Evolutionary conservation across 805 yeast genomes (phyloP).

Genomic region (Brettanomyces bruxellensis): DNA sequence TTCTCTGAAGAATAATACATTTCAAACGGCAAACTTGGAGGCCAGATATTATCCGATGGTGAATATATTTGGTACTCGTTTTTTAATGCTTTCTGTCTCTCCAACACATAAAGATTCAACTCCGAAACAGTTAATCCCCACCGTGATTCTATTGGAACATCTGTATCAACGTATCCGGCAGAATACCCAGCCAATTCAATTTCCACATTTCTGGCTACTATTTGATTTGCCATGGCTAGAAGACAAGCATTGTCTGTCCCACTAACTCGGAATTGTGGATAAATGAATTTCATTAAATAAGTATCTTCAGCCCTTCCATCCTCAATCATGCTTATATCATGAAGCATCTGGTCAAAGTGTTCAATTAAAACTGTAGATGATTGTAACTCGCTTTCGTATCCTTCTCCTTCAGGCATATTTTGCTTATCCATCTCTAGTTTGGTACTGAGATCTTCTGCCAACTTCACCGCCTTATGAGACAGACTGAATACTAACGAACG

Average conservation of each 20-base stretch:
- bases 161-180: conserved; percentile 29
- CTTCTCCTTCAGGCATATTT: conserved; percentile 5
- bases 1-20: conserved; percentile 42
- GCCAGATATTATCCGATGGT: conserved; percentile 37
- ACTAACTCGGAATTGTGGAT: conserved; percentile 72
- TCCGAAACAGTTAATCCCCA: conserved; percentile 48
- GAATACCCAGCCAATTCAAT: conserved; percentile 28
- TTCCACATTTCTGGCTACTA: conserved; percentile 43
- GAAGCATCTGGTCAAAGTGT: conserved; percentile 45
- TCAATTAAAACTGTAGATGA: conserved; percentile 23
- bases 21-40: conserved; percentile 60
- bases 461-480: conserved; percentile 21
- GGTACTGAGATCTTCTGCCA: conserved; percentile 21
- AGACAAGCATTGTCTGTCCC: conserved; percentile 39
- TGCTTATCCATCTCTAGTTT: conserved; percentile 4
- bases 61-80: conserved; percentile 25
- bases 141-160: conserved; percentile 44
- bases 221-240: conserved; percentile 46
- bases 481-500: conserved; percentile 19
- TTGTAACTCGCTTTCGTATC: conserved; percentile 11
- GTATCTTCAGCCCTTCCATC: conserved; percentile 20
- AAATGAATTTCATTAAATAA: conserved; percentile 55
- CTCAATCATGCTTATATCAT: conserved; percentile 17
- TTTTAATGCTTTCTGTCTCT: conserved; percentile 26
- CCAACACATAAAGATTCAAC: conserved; percentile 44